Percentiles rank a stretch among this genome's conserved stretches.
These are phyloP conservation scores for Diaporthe batatas DNA, from an alignment of 2,329 filamentous ascomycete species.

Conservation along the genomic window DNA sequence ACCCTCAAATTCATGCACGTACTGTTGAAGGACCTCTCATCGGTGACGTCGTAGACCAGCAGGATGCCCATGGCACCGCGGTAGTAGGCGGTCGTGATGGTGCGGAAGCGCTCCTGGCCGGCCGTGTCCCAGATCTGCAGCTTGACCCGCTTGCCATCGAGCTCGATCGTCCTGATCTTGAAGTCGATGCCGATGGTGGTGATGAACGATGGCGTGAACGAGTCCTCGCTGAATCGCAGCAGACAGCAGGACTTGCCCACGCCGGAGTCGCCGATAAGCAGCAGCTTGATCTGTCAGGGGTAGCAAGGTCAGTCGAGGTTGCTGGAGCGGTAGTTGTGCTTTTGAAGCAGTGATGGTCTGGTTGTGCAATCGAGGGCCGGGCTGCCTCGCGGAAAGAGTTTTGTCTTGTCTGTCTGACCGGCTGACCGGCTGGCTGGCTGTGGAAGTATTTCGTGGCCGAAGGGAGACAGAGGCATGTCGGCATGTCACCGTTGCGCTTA, in stretches of 20 bases:
- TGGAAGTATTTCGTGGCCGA: neutral
- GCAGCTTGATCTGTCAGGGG: conserved; percentile 84
- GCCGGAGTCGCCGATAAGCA: conserved; percentile 96
- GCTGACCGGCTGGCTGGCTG: neutral
- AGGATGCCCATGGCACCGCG: conserved; percentile 98
- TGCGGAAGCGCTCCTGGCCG: conserved; percentile 97
- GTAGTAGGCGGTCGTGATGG: conserved; percentile 99
- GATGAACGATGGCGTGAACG: conserved; percentile 97
- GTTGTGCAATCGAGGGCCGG: neutral
- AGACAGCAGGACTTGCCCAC: conserved; percentile 98
- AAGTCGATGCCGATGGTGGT: conserved; percentile 99
- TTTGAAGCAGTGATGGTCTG: neutral
- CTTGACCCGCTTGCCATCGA: conserved; percentile 99
- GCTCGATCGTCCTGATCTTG: conserved; percentile 99
- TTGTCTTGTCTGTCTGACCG: neutral
- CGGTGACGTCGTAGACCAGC: conserved; percentile 98
- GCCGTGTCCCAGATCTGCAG: conserved; percentile 99
- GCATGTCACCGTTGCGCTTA: conserved; percentile 24
- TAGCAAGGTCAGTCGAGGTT: conserved; percentile 20
- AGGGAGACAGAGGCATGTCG: neutral
- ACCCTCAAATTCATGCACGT: conserved; percentile 52
- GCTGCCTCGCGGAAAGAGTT: too few species aligned
- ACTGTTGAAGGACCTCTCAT: conserved; percentile 97
- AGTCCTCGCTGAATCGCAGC: conserved; percentile 96
- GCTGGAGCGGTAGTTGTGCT: neutral